Evolutionary conservation across 2,329 filamentous ascomycete species (phyloP), one percentile per base, ranked within the genome.

Genomic region (Biscogniauxia sp.): DNA sequence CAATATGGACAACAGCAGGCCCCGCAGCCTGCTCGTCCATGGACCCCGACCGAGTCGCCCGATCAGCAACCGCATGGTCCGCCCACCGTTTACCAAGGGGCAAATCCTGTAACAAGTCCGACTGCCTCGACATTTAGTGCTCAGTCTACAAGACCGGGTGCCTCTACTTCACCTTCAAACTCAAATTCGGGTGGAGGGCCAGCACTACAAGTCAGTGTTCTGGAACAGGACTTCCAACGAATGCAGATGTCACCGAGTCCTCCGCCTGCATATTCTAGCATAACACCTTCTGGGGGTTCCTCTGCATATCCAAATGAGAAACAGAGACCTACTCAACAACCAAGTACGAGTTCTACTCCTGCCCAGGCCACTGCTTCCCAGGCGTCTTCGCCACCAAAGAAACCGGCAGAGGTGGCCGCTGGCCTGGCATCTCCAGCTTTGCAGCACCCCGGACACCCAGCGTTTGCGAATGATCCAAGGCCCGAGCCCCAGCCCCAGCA

Each of bases 31-130:
- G 73, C 82, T 25, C 84, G 94, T 54, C 93, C 93, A 28, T 98
- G 94, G 95, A 98, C 94, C 9, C 95, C 95, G 0, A 98, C 95
- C 2, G 95, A 99, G 74, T 84, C 88, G 60, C 93, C 93, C 1
- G 93, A 92, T 32, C 89, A 88, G 63, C 89, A 93, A 56, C 92
- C 92, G 5, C 92, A 97, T 77, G 93, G 93, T 0, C 93, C 93
- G 28, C 93, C 94, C 0, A 93, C 91, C 0, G 90, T 96, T 1
- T 98, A 97, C 69, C 94, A 97, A 76, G 95, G 95, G 6, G 84
- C 86, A 56, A 89, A 88, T 65, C 88, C 91, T 63, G 87, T 93
- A 5, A 75, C 82, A 32, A 82, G 76, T 53, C 80, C 68, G 84
- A 89, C 76, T 69, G 59, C 77, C 57, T 73, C 75, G 45, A 70